Base-by-base conservation (phyloP, 257 asterid species). In the Lycium barbarum region DNA sequence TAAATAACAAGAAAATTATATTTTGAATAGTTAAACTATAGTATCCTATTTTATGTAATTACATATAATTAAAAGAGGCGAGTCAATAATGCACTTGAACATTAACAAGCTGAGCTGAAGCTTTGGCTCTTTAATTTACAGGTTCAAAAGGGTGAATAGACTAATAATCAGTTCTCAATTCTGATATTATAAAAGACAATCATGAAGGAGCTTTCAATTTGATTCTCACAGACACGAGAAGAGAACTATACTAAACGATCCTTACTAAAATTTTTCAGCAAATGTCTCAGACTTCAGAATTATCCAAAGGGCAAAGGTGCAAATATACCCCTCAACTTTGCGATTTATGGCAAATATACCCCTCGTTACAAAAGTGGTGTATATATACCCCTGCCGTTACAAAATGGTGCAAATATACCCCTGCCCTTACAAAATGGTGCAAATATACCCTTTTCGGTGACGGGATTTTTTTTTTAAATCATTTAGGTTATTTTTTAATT, bases 1-100 rank as follows among this genome's bases (percentile, higher is more conserved):
- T 67, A 40, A 67, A 67, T 67, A 35, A 35, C 74, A 67, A 67
- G 74, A 67, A 66, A 67, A 67, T 14, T 67, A 6, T 67, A 67
- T 67, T 67, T 67, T 67, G 49, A 67, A 35, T 35, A 67, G 74
- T 67, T n/a, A 67, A 67, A 35, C 14, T 35, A 67, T 35, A 67
- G 9, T 67, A 67, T 18, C 49, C 49, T 67, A 67, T 67, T 35
- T 66, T 33, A 35, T 35, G 20, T 14, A 67, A 66, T 33, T 35
- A 35, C 47, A 35, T 67, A 67, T 67, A 67, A 35, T 35, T 35
- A 35, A 67, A 6, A 35, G 20, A 35, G 49, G 35, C 7, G 2
- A 67, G 74, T 67, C 13, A 35, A 66, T 14, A 67, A 67, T 67
- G 74, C 73, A 66, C 35, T 67, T 67, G 74, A 67, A 17, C 20